Base-by-base conservation (phyloP, 371 early-diverging fungal genomes). In the Batkoa obscura region DNA sequence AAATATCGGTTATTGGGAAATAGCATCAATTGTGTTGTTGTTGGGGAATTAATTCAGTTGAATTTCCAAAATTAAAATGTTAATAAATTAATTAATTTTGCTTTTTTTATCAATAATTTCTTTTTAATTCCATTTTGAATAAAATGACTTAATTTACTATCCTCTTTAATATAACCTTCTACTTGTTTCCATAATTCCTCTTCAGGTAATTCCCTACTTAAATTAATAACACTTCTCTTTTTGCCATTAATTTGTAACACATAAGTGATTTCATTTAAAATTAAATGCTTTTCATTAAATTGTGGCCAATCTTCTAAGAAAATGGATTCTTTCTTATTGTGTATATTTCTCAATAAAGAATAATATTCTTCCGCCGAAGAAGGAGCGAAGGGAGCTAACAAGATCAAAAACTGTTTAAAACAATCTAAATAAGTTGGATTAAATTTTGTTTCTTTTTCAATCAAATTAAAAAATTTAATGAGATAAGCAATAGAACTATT, bases 311-410 rank as follows among this genome's bases (percentile, higher is more conserved):
- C 72, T 1, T 66, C 58, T 64, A 83, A 78, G 2, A 85, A 71
- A 38, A 74, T 36, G n/a, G 38, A 17, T 1, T 47, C 38, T 17
- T 2, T 39, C 33, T 43, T 50, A 13, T 2, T 50, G 15, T 52
- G 3, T 3, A 42, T 13, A 2, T 52, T 38, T 54, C 66, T 64
- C 13, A 75, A 41, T 2, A 50, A 30, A 46, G 75, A 80, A 83
- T 83, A 86, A 54, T 79, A 77, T 63, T 86, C 84, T 61, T 86
- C 86, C 50, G 81, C 77, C 15, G 76, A 62, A 42, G 72, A 72
- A 15, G 88, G 88, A 2, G 86, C 80, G 64, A 86, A 66, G 1
- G 88, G 88, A 12, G 83, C 67, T 60, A 86, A 69, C 83, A 87
- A 81, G 56, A 73, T 79, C 37, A 84, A 68, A 3, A 86, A 60